Percentiles rank a stretch among this genome's conserved stretches.
phyloP scores from a whole-genome alignment of 192 early-diverging fungal genomes.

The Coemansia sp. region DNA sequence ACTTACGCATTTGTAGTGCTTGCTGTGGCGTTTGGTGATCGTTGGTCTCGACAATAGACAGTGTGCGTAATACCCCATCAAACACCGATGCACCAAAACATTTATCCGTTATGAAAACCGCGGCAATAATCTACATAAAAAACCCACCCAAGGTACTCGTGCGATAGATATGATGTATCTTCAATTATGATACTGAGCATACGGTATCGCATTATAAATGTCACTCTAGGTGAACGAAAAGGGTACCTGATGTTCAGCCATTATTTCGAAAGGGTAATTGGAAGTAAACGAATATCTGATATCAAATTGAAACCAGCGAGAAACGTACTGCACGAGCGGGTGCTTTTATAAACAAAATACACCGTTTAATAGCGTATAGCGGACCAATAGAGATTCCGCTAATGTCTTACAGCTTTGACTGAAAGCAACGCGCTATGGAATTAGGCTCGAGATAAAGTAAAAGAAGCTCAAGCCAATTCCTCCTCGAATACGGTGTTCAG shows the following conservation, averaged over 20 bases:
- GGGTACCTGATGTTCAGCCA: not conserved
- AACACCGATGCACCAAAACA: constrained; percentile 33
- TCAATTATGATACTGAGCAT: too few species aligned
- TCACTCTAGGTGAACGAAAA: not conserved
- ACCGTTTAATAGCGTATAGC: not conserved
- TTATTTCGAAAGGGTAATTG: not conserved
- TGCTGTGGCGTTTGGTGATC: constrained; percentile 6
- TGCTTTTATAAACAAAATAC: not conserved
- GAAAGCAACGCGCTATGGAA: not conserved
- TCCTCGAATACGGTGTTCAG: not conserved
- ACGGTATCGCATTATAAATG: not conserved
- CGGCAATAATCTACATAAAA: constrained; percentile 18
- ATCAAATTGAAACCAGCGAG: not conserved
- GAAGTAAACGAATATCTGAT: not conserved
- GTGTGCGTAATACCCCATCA: constrained; percentile 12
- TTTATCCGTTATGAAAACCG: constrained; percentile 10
- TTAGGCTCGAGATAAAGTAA: not conserved
- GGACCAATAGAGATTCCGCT: not conserved
- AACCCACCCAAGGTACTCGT: not conserved
- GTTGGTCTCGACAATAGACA: constrained; percentile 10
- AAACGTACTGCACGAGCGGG: not conserved
- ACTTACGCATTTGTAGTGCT: constrained; percentile 10
- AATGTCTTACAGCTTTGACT: not conserved
- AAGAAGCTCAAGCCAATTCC: not conserved
- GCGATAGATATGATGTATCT: not conserved